phyloP scores from a whole-genome alignment of 2,329 filamentous ascomycete species.

The Trichoderma pleuroti region DNA sequence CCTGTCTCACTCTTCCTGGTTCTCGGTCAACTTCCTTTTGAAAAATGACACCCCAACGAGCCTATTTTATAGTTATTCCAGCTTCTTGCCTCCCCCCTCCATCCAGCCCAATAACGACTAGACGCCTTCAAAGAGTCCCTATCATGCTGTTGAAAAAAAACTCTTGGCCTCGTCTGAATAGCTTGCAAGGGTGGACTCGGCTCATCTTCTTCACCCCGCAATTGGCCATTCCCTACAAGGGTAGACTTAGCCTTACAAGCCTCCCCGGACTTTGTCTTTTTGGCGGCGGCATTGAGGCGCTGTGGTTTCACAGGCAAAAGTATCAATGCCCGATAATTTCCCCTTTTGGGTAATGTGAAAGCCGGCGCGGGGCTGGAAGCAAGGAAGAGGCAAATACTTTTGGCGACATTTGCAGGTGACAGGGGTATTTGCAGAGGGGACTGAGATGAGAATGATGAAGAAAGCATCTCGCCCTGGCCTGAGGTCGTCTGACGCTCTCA shows the following conservation, averaged over 20 bases:
- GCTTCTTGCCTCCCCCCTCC: neutral
- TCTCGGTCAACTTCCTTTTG: neutral
- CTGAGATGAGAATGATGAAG: neutral
- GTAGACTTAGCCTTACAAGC: neutral
- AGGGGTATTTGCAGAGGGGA: neutral
- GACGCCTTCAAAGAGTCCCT: neutral
- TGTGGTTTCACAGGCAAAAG: neutral
- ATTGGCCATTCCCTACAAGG: conserved; percentile 10
- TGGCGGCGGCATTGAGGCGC: neutral
- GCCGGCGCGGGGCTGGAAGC: neutral
- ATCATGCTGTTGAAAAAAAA: neutral
- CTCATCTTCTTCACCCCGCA: conserved; percentile 14
- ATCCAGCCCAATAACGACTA: neutral
- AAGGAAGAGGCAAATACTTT: neutral
- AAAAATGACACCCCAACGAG: conserved; percentile 15
- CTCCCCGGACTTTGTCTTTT: neutral
- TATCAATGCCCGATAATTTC: conserved; percentile 7
- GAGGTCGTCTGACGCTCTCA: neutral
- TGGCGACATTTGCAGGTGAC: neutral
- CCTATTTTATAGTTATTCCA: conserved; percentile 22
- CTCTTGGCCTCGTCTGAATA: neutral
- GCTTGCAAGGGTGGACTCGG: neutral
- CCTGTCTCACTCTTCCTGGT: neutral
- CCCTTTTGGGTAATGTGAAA: neutral
- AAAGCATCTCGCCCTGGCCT: neutral